A percentile compares a stretch with the other conserved stretches of the same genome.
phyloP scores from a whole-genome alignment of 371 early-diverging fungal genomes.

The Mucor ambiguus region DNA sequence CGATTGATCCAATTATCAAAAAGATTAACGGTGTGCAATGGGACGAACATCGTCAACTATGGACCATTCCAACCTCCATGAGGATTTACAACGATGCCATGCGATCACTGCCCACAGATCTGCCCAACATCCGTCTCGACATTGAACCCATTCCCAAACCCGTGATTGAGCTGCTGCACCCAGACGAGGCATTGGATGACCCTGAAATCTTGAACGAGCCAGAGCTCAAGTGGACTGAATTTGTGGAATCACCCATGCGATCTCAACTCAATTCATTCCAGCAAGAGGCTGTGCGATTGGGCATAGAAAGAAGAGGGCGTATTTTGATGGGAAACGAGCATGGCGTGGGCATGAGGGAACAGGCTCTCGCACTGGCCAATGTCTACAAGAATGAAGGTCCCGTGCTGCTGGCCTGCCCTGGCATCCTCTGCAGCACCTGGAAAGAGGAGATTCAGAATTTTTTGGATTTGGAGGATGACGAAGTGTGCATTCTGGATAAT shows the following conservation, averaged over 20 bases:
- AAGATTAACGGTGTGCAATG: constrained; percentile 20
- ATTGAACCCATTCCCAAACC: constrained; percentile 17
- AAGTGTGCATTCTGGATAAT: constrained; percentile 35
- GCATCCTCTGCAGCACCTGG: constrained; percentile 61
- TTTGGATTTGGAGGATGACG: constrained; percentile 35
- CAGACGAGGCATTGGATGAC: background rate
- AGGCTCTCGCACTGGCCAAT: constrained; percentile 71
- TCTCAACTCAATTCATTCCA: constrained; percentile 49
- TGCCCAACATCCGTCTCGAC: constrained; percentile 26
- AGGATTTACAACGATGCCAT: constrained; percentile 24
- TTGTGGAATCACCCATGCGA: constrained; percentile 24
- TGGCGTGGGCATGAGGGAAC: constrained; percentile 95
- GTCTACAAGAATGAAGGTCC: constrained; percentile 61
- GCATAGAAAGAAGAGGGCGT: constrained; percentile 47
- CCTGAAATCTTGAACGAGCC: background rate
- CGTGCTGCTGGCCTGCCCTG: constrained; percentile 64
- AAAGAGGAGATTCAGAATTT: constrained; percentile 50
- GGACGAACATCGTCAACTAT: constrained; percentile 10
- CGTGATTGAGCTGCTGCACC: constrained; percentile 1
- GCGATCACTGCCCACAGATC: constrained; percentile 16
- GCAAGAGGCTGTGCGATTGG: constrained; percentile 52
- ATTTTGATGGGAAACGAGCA: constrained; percentile 96
- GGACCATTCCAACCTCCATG: constrained; percentile 32
- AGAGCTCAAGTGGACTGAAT: constrained; percentile 16
- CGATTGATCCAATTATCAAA: constrained; percentile 28